phyloP scores from a whole-genome alignment of 108 stramenopile genomes.

The Cyclotella choctawhatcheeana region DNA sequence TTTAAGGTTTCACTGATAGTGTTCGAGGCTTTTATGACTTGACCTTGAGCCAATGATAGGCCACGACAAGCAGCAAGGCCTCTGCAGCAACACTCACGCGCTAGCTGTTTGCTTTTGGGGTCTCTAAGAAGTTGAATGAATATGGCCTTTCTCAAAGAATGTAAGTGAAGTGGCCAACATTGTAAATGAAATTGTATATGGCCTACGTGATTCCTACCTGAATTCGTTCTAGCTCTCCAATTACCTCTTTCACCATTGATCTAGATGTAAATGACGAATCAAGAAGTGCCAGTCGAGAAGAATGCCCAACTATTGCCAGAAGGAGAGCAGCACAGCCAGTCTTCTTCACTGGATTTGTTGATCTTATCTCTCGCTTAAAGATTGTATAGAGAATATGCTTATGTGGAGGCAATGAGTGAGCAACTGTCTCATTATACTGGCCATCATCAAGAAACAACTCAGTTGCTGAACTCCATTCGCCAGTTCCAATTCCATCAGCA shows the following conservation, averaged over 20 bases:
- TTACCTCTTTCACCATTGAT: slow-evolving; percentile 51
- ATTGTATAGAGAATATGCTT: slow-evolving; percentile 71
- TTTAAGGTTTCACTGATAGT: slow-evolving; percentile 48
- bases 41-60: slow-evolving; percentile 38
- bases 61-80: slow-evolving; percentile 83
- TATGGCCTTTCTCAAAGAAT: too few species aligned
- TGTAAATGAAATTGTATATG: too few species aligned
- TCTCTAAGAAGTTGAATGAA: slow-evolving; percentile 79
- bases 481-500: slow-evolving; percentile 55
- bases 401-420: slow-evolving; percentile 66
- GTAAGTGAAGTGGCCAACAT: too few species aligned
- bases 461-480: slow-evolving; percentile 42
- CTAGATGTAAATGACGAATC: slow-evolving; percentile 15
- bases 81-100: slow-evolving; percentile 79
- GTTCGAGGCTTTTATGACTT: not conserved
- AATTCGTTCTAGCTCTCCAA: slow-evolving; percentile 51
- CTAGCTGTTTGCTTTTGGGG: slow-evolving; percentile 81
- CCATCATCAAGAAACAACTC: slow-evolving; percentile 36
- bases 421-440: slow-evolving; percentile 61
- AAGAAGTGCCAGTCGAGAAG: slow-evolving; percentile 53
- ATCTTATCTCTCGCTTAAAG: slow-evolving; percentile 48
- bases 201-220: too few species aligned
- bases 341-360: slow-evolving; percentile 66
- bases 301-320: slow-evolving; percentile 70
- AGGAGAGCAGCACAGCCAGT: slow-evolving; percentile 69